Conservation (phyloP, 1,284 basidiomycete genomes). For the Ceratobasidium sp. region DNA sequence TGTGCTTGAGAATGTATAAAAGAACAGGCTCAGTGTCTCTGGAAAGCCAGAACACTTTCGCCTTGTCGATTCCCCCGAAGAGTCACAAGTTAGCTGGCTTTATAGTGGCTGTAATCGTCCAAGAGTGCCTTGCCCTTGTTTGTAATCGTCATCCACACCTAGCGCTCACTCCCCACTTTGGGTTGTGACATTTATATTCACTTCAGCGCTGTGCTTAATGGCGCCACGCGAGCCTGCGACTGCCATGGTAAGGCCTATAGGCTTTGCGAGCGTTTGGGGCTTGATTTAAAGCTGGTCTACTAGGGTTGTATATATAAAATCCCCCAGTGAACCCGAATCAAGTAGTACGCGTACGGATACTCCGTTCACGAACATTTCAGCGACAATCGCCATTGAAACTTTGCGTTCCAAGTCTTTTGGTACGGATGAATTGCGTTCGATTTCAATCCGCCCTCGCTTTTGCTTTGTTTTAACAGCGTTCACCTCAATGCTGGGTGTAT, state of each 20-base stretch:
- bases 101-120: no score
- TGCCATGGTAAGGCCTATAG: slow-evolving; percentile 5
- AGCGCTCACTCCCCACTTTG: no score
- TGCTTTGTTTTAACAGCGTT: background rate
- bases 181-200: no score
- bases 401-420: slow-evolving; percentile 39
- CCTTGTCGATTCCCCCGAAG: no score
- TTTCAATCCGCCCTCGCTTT: background rate
- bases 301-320: slow-evolving; percentile 54
- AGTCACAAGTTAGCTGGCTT: no score
- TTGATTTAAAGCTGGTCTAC: slow-evolving; percentile 53
- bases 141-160: no score
- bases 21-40: no score
- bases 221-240: background rate
- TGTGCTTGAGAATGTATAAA: no score
- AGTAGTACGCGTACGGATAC: slow-evolving; percentile 50
- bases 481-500: background rate
- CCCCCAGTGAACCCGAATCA: slow-evolving; percentile 53
- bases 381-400: slow-evolving; percentile 53
- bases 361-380: slow-evolving; percentile 51
- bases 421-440: background rate
- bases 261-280: slow-evolving; percentile 30
- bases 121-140: no score
- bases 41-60: no score
- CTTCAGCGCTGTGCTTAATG: slow-evolving; percentile 3